Evolutionary conservation across 2,329 filamentous ascomycete genomes (phyloP).

Genomic region (Phialocephala sp.): DNA sequence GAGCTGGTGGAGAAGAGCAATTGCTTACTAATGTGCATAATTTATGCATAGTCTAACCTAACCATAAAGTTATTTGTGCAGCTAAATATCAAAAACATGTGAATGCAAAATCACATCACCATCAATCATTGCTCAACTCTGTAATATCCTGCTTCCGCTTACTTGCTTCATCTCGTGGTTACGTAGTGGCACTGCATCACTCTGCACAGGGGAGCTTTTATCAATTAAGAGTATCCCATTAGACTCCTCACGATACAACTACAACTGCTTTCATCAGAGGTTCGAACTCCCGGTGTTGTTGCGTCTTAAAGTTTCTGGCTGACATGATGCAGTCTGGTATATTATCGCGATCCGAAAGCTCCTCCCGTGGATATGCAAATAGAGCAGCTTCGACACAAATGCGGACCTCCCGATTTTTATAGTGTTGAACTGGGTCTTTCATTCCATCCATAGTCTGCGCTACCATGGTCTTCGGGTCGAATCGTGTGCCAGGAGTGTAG

Average conservation of each 20-base stretch:
- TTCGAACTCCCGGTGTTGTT: conserved; percentile 1
- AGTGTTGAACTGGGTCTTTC: background rate
- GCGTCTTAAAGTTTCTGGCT: conserved; percentile 18
- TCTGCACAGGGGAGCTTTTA: background rate
- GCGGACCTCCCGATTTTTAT: background rate
- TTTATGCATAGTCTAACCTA: background rate
- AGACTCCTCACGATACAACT: background rate
- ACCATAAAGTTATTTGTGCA: background rate
- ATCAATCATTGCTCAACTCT: background rate
- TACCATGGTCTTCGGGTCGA: conserved; percentile 21
- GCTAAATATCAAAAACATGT: background rate
- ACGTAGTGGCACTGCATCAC: background rate
- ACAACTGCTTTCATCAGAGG: conserved; percentile 3
- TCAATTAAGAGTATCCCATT: background rate
- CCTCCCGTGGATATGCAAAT: conserved; percentile 14
- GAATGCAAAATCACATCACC: background rate
- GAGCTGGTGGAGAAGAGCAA: too few relatives aligned
- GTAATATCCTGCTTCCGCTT: background rate
- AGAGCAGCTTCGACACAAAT: conserved; percentile 21
- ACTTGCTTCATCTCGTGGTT: background rate
- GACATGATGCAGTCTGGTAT: conserved; percentile 17
- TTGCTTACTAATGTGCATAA: background rate
- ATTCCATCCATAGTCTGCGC: conserved; percentile 20
- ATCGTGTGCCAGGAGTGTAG: conserved; percentile 23
- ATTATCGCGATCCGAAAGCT: background rate